Conservation (phyloP, 345 rosid genomes). For the Abelmoschus esculentus region DNA sequence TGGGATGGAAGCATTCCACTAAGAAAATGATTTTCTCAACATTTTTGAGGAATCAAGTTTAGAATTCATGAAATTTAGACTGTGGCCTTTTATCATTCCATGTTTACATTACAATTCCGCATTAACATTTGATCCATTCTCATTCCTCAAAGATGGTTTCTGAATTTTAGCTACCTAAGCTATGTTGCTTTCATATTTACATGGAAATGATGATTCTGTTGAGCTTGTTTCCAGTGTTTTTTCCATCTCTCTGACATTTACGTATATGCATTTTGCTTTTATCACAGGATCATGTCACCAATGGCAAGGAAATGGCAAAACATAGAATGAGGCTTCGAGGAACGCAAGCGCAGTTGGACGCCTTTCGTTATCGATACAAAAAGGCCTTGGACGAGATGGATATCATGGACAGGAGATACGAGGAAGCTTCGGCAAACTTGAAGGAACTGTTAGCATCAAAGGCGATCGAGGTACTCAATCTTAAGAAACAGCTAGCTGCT, state of each 20-base stretch:
- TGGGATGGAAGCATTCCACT: background rate
- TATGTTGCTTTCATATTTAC: background rate
- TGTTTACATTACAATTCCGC: background rate
- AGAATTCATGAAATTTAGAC: background rate
- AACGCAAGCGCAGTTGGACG: conserved; percentile 66
- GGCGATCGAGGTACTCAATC: conserved; percentile 52
- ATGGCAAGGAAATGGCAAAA: conserved; percentile 54
- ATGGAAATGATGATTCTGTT: background rate
- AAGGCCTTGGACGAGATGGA: conserved; percentile 42
- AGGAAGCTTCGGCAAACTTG: conserved; percentile 56
- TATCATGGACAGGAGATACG: conserved; percentile 50
- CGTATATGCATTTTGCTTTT: background rate
- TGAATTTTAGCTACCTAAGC: background rate
- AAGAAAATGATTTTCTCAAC: background rate
- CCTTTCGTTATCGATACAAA: conserved; percentile 39
- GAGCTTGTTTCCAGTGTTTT: background rate
- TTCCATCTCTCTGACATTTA: background rate
- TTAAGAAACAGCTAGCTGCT: conserved; percentile 62
- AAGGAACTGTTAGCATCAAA: conserved; percentile 50
- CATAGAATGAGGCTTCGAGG: conserved; percentile 69
- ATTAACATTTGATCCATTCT: background rate
- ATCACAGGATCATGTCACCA: conserved; percentile 35
- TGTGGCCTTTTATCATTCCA: background rate
- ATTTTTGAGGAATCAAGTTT: background rate
- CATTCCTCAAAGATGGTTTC: background rate